Evolutionary conservation across 192 early-diverging fungal species (phyloP).

Genomic region (Phycomyces nitens): DNA sequence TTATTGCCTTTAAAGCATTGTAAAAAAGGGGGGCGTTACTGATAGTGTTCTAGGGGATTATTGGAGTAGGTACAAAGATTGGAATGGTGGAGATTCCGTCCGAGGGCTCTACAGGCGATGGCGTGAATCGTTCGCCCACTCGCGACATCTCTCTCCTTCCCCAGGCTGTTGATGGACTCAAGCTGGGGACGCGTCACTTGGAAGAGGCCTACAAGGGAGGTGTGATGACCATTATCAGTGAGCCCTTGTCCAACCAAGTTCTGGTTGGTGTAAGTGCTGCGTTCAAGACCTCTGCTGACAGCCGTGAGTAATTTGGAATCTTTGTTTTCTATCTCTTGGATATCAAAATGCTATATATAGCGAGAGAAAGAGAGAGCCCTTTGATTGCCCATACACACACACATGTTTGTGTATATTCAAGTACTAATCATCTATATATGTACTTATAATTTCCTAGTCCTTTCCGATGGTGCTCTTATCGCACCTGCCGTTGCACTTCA

Average conservation of each 20-base stretch:
- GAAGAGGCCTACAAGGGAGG: slow-evolving; percentile 58
- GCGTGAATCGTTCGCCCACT: slow-evolving; percentile 26
- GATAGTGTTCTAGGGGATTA: slow-evolving; percentile 40
- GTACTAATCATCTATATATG: too few species aligned
- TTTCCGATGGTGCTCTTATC: slow-evolving; percentile 42
- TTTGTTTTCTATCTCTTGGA: too few species aligned
- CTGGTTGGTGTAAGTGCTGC: slow-evolving; percentile 62
- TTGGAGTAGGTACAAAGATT: slow-evolving; percentile 54
- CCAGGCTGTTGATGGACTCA: slow-evolving; percentile 63
- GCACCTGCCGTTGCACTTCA: slow-evolving; percentile 56
- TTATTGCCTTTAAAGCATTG: background rate
- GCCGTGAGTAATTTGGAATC: slow-evolving; percentile 43
- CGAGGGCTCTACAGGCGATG: slow-evolving; percentile 61
- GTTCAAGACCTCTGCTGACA: slow-evolving; percentile 60
- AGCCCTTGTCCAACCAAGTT: slow-evolving; percentile 47
- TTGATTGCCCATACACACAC: background rate
- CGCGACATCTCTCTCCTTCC: slow-evolving; percentile 29
- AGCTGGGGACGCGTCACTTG: slow-evolving; percentile 53
- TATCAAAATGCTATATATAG: too few species aligned
- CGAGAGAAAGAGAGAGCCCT: too few species aligned
- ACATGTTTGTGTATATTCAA: background rate
- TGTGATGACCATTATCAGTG: slow-evolving; percentile 56
- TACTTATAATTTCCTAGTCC: slow-evolving; percentile 27
- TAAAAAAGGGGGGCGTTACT: background rate
- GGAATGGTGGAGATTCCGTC: slow-evolving; percentile 65